Evolutionary conservation across 768 basidiomycete species (phyloP), one percentile per base, ranked within the genome.

Genomic region (Trametes coccinea): DNA sequence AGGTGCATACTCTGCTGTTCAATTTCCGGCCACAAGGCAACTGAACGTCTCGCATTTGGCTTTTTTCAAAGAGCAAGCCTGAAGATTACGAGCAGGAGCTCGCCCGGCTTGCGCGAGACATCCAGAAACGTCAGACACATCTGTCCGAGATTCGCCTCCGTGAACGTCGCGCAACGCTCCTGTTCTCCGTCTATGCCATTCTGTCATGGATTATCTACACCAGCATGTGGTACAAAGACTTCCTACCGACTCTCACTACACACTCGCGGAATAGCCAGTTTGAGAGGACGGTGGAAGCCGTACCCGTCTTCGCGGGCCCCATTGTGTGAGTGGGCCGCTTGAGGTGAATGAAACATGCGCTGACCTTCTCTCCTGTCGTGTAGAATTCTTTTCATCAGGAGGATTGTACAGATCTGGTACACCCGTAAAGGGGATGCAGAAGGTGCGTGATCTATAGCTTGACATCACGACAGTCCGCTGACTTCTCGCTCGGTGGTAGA

Each of bases 381-480:
- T 34, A 86, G 90, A 17, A 86, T 92, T 39, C 73, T 93, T 50
- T 92, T 93, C 69, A 83, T 86, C 14, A 81, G 92, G 37, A 78
- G 92, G 41, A 87, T 93, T 56, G 88, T 93, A 59, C 90, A 93
- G 71, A 80, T 88, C 60, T 93, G 90, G 91, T 94, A 92, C 68
- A 82, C 82, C 22, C 80, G 88, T 59, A 93, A 86, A 67, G 92
- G 89, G 2, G 84, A 90, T 65, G 84, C 83, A 2, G 93, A 93
- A 81, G 92, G 92, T 92, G 63, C 39, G 79, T 72, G 44, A n/a
- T 41, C 7, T 33, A 22, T 22, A 22, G 22, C 22, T 22, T 22
- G 22, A 22, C 22, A 22, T 22, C 22, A 22, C 22, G 22, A 14
- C 9, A 49, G 30, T 10, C 29, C 27, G 30, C 31, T 14, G 1